These are phyloP conservation scores for Phytophthora agathidicida DNA, from an alignment of 352 stramenopile species.

Conservation along the genomic window DNA sequence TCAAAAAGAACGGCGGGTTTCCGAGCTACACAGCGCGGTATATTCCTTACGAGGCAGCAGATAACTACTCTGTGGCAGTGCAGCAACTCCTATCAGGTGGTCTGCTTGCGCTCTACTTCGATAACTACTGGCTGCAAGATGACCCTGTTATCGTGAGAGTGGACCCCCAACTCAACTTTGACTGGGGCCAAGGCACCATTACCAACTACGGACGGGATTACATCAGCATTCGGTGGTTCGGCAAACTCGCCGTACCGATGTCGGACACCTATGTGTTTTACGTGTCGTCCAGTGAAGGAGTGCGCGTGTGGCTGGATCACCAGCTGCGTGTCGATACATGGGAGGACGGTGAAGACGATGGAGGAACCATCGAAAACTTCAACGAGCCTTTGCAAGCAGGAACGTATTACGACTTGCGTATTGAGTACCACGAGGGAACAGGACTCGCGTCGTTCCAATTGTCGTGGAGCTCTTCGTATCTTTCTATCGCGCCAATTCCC, in stretches of 20 bases:
- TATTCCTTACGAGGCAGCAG: conserved; percentile 63
- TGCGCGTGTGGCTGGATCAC: conserved; percentile 95
- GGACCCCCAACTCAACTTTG: conserved; percentile 86
- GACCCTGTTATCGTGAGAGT: conserved; percentile 87
- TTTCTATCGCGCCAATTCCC: conserved; percentile 87
- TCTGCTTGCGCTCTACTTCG: conserved; percentile 92
- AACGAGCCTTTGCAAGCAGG: conserved; percentile 65
- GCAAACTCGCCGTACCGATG: conserved; percentile 87
- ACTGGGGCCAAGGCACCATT: conserved; percentile 91
- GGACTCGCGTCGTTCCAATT: conserved; percentile 88
- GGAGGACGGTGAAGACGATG: conserved; percentile 48
- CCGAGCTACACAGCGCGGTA: conserved; percentile 94
- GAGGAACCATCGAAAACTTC: conserved; percentile 70
- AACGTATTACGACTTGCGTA: conserved; percentile 92
- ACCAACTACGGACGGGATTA: conserved; percentile 95
- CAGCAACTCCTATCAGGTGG: conserved; percentile 92
- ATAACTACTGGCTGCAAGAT: conserved; percentile 97
- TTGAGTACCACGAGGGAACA: conserved; percentile 96
- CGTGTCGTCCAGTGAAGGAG: conserved; percentile 90
- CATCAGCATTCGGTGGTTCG: conserved; percentile 94
- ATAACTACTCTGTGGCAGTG: conserved; percentile 90
- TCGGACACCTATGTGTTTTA: conserved; percentile 95
- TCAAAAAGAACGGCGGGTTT: conserved; percentile 92
- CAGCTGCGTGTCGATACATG: conserved; percentile 93
- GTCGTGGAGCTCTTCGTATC: conserved; percentile 93